Conservation (phyloP, 1,284 basidiomycete genomes). For the Gymnopus androsaceus region DNA sequence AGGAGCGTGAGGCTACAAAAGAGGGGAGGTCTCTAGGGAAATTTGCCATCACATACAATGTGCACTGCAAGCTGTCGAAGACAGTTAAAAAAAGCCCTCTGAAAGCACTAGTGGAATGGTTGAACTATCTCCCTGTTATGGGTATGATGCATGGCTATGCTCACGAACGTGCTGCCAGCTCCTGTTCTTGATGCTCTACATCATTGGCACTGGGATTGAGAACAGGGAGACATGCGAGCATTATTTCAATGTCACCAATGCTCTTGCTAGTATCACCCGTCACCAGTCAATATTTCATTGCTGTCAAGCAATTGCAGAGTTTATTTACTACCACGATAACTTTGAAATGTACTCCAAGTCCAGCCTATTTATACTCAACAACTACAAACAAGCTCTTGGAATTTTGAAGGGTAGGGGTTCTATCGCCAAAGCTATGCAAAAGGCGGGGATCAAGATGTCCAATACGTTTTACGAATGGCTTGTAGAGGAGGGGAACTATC, state of each 20-base stretch:
- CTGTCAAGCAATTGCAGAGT: constrained; percentile 19
- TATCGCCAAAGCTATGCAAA: neutral
- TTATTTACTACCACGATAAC: constrained; percentile 18
- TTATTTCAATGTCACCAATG: constrained; percentile 21
- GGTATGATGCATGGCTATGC: constrained; percentile 6
- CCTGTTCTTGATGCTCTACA: constrained; percentile 12
- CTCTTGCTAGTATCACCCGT: constrained; percentile 14
- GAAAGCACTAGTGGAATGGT: neutral
- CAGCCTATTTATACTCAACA: constrained; percentile 4
- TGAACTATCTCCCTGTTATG: neutral
- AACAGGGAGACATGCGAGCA: constrained; percentile 24
- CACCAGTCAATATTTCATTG: constrained; percentile 18
- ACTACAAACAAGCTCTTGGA: constrained; percentile 7
- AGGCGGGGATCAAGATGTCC: neutral
- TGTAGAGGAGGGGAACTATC: neutral
- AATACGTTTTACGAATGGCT: neutral
- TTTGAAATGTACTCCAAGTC: constrained; percentile 3
- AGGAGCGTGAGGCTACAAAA: no score
- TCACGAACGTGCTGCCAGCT: constrained; percentile 5
- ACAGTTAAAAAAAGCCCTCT: neutral
- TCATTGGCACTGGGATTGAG: constrained; percentile 21
- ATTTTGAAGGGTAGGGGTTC: neutral
- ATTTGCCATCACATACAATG: no score
- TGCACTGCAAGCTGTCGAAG: no score
- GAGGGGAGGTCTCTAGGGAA: no score